phyloP scores from a whole-genome alignment of 805 yeast species.

The Candida wancherniae region DNA sequence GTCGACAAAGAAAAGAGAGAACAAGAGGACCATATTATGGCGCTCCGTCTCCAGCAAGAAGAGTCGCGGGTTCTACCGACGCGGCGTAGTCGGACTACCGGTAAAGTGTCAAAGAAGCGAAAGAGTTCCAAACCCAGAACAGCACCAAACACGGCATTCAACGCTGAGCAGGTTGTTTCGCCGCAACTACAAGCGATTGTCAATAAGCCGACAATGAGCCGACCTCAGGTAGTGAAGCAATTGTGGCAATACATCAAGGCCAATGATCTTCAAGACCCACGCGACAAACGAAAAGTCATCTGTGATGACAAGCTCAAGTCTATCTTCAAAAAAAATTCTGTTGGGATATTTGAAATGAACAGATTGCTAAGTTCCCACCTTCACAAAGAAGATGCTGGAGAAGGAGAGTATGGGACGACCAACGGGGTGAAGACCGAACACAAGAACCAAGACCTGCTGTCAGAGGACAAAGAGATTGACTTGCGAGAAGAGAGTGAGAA shows the following conservation, averaged over 20 bases:
- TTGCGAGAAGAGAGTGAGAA: neutral
- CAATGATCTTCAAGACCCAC: constrained; percentile 59
- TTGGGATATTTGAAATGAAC: constrained; percentile 56
- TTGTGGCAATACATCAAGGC: constrained; percentile 69
- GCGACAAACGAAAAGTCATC: constrained; percentile 57
- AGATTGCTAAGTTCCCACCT: constrained; percentile 52
- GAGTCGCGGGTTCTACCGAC: constrained; percentile 1
- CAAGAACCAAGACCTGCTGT: neutral
- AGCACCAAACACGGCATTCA: constrained; percentile 33
- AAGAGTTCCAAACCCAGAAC: too few relatives aligned
- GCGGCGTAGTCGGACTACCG: constrained; percentile 4
- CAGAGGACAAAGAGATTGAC: neutral
- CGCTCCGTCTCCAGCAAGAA: constrained; percentile 43
- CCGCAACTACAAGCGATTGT: constrained; percentile 48
- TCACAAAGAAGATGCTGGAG: constrained; percentile 19
- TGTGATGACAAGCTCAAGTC: constrained; percentile 56
- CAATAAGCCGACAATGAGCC: constrained; percentile 39
- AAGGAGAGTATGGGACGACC: too few relatives aligned
- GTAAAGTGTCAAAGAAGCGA: too few relatives aligned
- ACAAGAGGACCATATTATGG: constrained; percentile 47
- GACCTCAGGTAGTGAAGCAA: constrained; percentile 67
- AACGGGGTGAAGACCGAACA: constrained; percentile 1
- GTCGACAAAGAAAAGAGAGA: constrained; percentile 22
- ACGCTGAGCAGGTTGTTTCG: constrained; percentile 45
- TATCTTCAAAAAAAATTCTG: constrained; percentile 54